Conservation (phyloP, 257 asterid species). For the Jacaranda copaia region DNA sequence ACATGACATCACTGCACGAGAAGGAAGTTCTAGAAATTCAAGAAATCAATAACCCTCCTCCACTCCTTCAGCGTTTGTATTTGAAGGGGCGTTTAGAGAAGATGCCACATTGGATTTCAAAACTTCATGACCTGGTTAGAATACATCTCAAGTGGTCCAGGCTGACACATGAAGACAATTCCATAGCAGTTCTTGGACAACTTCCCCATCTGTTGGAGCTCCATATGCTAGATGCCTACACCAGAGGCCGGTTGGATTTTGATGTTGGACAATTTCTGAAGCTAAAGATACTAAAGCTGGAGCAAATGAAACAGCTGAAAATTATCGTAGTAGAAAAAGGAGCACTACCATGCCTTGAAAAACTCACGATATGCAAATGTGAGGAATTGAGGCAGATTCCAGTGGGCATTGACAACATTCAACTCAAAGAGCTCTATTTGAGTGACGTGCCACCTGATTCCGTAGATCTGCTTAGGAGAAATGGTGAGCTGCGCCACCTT, state of each 20-base stretch:
- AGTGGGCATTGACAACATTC: slow-evolving; percentile 22
- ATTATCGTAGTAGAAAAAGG: not conserved
- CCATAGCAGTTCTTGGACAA: slow-evolving; percentile 31
- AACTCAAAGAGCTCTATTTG: slow-evolving; percentile 31
- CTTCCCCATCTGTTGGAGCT: slow-evolving; percentile 41
- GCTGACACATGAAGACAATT: slow-evolving; percentile 4
- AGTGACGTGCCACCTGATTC: slow-evolving; percentile 26
- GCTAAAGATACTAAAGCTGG: slow-evolving; percentile 24
- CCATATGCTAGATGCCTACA: slow-evolving; percentile 38
- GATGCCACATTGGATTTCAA: slow-evolving; percentile 35
- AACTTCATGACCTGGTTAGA: slow-evolving; percentile 32
- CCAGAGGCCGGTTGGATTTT: slow-evolving; percentile 22
- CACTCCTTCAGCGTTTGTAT: slow-evolving; percentile 31
- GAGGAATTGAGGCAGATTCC: slow-evolving; percentile 23
- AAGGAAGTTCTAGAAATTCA: slow-evolving; percentile 23
- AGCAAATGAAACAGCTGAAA: slow-evolving; percentile 20
- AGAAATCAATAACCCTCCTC: slow-evolving; percentile 22
- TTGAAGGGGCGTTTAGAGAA: slow-evolving; percentile 29
- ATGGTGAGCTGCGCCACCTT: slow-evolving; percentile 22
- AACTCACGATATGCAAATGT: slow-evolving; percentile 25
- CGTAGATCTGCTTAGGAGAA: not conserved
- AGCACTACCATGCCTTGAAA: slow-evolving; percentile 35
- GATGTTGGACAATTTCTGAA: slow-evolving; percentile 19
- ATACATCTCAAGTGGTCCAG: slow-evolving; percentile 39
- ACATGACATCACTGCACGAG: not conserved